Evolutionary conservation across 805 yeast genomes (phyloP).

Genomic region (Yarrowia sp.): DNA sequence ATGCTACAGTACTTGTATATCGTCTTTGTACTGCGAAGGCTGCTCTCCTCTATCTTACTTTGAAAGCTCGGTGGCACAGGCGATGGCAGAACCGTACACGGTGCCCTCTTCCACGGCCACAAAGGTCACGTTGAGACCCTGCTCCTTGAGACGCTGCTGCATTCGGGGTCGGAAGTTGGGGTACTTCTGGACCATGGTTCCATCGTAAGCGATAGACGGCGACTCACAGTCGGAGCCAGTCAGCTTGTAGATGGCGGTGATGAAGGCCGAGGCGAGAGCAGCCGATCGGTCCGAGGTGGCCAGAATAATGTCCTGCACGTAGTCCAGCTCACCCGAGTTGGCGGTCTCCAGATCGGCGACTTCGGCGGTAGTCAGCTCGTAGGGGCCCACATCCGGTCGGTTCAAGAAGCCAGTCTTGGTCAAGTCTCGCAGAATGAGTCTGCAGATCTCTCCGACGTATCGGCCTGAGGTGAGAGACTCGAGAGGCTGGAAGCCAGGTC

Average conservation of each 20-base stretch:
- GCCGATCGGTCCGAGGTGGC: slow-evolving; percentile 50
- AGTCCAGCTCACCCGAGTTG: slow-evolving; percentile 42
- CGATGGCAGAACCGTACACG: slow-evolving; percentile 22
- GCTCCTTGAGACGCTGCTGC: slow-evolving; percentile 35
- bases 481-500: slow-evolving; percentile 83
- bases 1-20: neutral
- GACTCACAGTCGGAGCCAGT: slow-evolving; percentile 40
- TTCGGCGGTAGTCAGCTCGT: slow-evolving; percentile 42
- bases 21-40: no score
- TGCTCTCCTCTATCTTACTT: neutral
- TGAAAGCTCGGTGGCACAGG: slow-evolving; percentile 14
- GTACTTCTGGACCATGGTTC: slow-evolving; percentile 49
- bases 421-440: slow-evolving; percentile 74
- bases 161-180: slow-evolving; percentile 43
- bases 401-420: slow-evolving; percentile 52
- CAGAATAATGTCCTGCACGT: slow-evolving; percentile 44
- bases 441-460: slow-evolving; percentile 84
- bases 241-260: slow-evolving; percentile 43
- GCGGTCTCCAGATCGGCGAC: slow-evolving; percentile 33
- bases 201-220: slow-evolving; percentile 47
- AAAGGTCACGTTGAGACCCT: slow-evolving; percentile 26
- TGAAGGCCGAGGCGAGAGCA: slow-evolving; percentile 46
- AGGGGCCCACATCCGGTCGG: slow-evolving; percentile 45
- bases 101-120: slow-evolving; percentile 30
- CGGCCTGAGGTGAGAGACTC: slow-evolving; percentile 89